Evolutionary conservation across 495 filamentous ascomycete genomes (phyloP).

Genomic region (Aspergillus baeticus): DNA sequence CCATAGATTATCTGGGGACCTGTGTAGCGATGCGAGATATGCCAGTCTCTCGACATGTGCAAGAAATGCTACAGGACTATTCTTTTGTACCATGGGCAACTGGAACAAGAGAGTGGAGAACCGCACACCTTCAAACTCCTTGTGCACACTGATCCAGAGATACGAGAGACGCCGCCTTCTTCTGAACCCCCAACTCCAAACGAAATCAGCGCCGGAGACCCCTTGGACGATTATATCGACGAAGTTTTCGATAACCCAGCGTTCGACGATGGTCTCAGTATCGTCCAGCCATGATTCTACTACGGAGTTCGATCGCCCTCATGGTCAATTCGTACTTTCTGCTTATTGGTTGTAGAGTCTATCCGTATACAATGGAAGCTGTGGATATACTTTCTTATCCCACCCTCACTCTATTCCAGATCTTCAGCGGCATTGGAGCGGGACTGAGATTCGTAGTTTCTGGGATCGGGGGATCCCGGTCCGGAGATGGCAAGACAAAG

Average conservation of each 20-base stretch:
- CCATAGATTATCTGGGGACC: conserved; percentile 1
- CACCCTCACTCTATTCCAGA: conserved; percentile 17
- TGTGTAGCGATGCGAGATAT: not conserved
- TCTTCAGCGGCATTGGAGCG: conserved; percentile 30
- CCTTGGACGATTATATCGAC: too few species aligned
- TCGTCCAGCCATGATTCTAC: too few species aligned
- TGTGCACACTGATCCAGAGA: not conserved
- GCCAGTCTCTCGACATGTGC: not conserved
- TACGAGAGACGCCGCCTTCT: not conserved
- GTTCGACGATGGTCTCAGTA: too few species aligned
- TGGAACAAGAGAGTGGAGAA: not conserved
- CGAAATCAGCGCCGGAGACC: too few species aligned
- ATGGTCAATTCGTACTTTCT: too few species aligned
- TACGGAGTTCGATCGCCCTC: too few species aligned
- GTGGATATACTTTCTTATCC: too few species aligned
- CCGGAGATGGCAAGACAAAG: conserved; percentile 17
- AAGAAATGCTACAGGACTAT: conserved; percentile 1
- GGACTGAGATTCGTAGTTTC: conserved; percentile 28
- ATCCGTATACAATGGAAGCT: too few species aligned
- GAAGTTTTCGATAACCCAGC: too few species aligned
- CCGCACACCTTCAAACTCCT: not conserved
- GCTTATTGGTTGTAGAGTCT: too few species aligned
- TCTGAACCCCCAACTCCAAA: too few species aligned
- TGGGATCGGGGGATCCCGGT: conserved; percentile 21
- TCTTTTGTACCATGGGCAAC: not conserved